These are phyloP conservation scores for Camptophora hylomeconis DNA, from an alignment of 2,329 filamentous ascomycete species.

Conservation along the genomic window DNA sequence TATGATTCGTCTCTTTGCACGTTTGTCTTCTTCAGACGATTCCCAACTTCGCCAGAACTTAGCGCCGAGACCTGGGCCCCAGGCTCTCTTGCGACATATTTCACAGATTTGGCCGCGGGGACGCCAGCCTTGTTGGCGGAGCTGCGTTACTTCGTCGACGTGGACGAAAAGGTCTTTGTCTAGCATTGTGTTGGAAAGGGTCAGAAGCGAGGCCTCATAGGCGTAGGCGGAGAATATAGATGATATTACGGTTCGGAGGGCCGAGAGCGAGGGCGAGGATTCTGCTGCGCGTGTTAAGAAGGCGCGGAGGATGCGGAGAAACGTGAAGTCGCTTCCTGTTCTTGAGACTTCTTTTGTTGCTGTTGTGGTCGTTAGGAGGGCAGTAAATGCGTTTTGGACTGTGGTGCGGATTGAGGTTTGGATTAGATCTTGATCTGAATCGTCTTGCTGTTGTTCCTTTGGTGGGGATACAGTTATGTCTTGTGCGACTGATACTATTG, in stretches of 20 bases:
- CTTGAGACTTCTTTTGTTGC: constrained; percentile 21
- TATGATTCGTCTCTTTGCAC: constrained; percentile 7
- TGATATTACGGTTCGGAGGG: constrained; percentile 69
- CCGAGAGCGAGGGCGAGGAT: constrained; percentile 72
- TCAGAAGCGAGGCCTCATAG: constrained; percentile 82
- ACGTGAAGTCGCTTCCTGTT: constrained; percentile 49
- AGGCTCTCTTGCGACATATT: constrained; percentile 66
- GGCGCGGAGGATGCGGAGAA: constrained; percentile 75
- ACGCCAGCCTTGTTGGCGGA: constrained; percentile 78
- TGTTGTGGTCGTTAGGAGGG: constrained; percentile 66
- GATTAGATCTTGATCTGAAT: constrained; percentile 29
- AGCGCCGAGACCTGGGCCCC: constrained; percentile 74
- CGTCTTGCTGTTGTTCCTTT: constrained; percentile 8
- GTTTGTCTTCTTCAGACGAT: constrained; percentile 32
- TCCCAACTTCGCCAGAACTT: constrained; percentile 76
- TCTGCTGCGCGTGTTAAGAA: constrained; percentile 75
- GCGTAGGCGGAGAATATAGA: constrained; percentile 93
- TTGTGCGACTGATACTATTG: constrained; percentile 50
- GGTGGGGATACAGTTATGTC: constrained; percentile 40
- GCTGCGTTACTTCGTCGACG: constrained; percentile 58
- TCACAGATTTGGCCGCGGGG: constrained; percentile 80
- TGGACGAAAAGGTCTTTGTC: constrained; percentile 81
- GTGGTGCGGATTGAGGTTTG: constrained; percentile 57
- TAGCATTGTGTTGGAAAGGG: constrained; percentile 71
- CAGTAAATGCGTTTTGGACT: constrained; percentile 84